Evolutionary conservation across 2,329 filamentous ascomycete genomes (phyloP), one percentile per base, ranked within the genome.

Genomic region (Colletotrichum sp.): DNA sequence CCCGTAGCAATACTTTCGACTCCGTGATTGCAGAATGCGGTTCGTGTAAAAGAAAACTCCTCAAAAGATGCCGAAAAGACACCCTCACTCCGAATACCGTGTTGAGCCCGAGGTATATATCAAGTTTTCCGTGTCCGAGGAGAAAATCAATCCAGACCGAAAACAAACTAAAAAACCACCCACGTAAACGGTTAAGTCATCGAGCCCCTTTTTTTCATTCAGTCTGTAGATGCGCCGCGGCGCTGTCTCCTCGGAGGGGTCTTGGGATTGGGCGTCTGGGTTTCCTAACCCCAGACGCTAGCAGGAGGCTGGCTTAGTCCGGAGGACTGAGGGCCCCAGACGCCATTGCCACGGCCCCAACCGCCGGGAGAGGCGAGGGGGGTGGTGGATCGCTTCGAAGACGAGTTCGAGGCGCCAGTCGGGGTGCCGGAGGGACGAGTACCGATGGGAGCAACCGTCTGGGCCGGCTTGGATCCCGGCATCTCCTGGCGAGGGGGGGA

Each of bases 381-480:
- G 4, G 96, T 98, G 9, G 95, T 98, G 0, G 96, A 95, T 75
- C 95, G 94, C 84, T 97, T 97, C 85, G 88, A 82, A 28, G 88
- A 87, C 76, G 91, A 89, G 55, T 87, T 83, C 10, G 85, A 85
- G 32, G 82, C 84, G 52, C 83, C 79, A 36, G 84, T 86, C n/a
- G 91, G 86, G 38, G 88, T 90, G 52, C 89, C 90, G 21, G 91
- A 90, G 5, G 96, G 96, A 60, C 97, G 94, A 74, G 96, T 98
- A 78, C 97, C 97, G 80, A 99, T 99, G 21, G 97, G 96, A 26
- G 96, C 96, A 69, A 99, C 96, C 6, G 94, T 89, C 77, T 90
- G 88, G 65, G 87, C 87, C 77, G 91, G 83, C 86, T 91, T 92
- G 68, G 85, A 84, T 61, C 85, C 87, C 34, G 88, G 86, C 48